Conservation (phyloP, 2,329 filamentous ascomycete species). For the Verticillium klebahnii region DNA sequence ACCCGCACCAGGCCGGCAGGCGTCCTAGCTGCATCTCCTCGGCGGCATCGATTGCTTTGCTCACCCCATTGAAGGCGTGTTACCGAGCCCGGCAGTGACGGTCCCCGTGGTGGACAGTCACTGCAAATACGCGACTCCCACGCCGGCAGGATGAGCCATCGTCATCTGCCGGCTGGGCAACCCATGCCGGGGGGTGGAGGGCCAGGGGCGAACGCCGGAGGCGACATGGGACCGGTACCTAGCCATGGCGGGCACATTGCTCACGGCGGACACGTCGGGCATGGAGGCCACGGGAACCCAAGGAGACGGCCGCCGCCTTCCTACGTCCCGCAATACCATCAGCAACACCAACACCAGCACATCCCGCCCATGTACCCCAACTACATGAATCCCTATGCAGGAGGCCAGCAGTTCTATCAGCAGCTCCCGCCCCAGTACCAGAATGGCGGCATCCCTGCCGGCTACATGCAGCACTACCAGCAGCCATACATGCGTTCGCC, state of each 20-base stretch:
- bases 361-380: slow-evolving; percentile 41
- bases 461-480: slow-evolving; percentile 44
- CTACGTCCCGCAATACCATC: slow-evolving; percentile 25
- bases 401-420: slow-evolving; percentile 38
- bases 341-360: slow-evolving; percentile 17
- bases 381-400: slow-evolving; percentile 44
- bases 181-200: slow-evolving; percentile 45
- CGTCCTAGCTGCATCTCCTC: not conserved
- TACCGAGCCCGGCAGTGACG: slow-evolving; percentile 10
- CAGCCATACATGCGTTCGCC: slow-evolving; percentile 41
- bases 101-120: slow-evolving; percentile 15
- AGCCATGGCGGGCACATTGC: slow-evolving; percentile 17
- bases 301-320: slow-evolving; percentile 32
- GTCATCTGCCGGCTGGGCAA: slow-evolving; percentile 74
- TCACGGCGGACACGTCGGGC: slow-evolving; percentile 20
- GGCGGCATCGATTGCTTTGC: not conserved
- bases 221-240: slow-evolving; percentile 26
- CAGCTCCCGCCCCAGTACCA: slow-evolving; percentile 57
- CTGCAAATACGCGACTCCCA: slow-evolving; percentile 35
- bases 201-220: slow-evolving; percentile 14
- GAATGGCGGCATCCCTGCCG: slow-evolving; percentile 35
- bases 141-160: slow-evolving; percentile 72
- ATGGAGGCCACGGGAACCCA: slow-evolving; percentile 29
- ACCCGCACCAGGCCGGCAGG: not conserved
- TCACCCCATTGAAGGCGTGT: not conserved